Conservation (phyloP, 2,329 filamentous ascomycete genomes). For the Colletotrichum sp. region DNA sequence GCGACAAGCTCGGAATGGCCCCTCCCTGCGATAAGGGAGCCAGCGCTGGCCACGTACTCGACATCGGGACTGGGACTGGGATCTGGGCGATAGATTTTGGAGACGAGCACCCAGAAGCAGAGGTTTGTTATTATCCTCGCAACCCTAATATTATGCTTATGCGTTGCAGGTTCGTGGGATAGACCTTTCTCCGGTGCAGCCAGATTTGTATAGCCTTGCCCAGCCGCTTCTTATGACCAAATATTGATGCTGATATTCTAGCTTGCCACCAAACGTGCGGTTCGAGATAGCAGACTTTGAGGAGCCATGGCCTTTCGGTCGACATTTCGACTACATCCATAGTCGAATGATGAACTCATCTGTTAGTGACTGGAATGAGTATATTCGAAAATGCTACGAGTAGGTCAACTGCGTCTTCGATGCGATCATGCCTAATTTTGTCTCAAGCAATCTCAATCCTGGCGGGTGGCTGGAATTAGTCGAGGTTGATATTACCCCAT, state of each 20-base stretch:
- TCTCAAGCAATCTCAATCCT: background rate
- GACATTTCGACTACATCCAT: slow-evolving; percentile 64
- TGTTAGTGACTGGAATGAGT: slow-evolving; percentile 57
- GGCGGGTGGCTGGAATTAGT: slow-evolving; percentile 45
- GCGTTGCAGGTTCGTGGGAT: slow-evolving; percentile 35
- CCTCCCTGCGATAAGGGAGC: background rate
- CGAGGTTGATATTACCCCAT: slow-evolving; percentile 42
- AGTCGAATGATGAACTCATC: slow-evolving; percentile 59
- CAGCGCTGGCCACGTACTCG: slow-evolving; percentile 27
- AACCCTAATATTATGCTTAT: background rate
- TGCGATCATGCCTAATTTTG: background rate
- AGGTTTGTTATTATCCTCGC: background rate
- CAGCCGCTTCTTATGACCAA: background rate
- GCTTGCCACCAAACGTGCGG: slow-evolving; percentile 41
- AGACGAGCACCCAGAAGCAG: slow-evolving; percentile 29
- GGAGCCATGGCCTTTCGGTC: slow-evolving; percentile 27
- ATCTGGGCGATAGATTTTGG: slow-evolving; percentile 36
- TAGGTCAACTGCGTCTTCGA: slow-evolving; percentile 9
- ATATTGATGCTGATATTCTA: background rate
- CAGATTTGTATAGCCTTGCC: slow-evolving; percentile 29
- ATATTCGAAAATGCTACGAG: slow-evolving; percentile 52
- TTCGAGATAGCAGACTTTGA: slow-evolving; percentile 45
- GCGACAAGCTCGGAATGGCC: background rate
- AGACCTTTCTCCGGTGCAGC: slow-evolving; percentile 25
- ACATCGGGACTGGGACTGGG: background rate